phyloP scores from a whole-genome alignment of 179 eudicot genomes.

The Actinidia chinensis region DNA sequence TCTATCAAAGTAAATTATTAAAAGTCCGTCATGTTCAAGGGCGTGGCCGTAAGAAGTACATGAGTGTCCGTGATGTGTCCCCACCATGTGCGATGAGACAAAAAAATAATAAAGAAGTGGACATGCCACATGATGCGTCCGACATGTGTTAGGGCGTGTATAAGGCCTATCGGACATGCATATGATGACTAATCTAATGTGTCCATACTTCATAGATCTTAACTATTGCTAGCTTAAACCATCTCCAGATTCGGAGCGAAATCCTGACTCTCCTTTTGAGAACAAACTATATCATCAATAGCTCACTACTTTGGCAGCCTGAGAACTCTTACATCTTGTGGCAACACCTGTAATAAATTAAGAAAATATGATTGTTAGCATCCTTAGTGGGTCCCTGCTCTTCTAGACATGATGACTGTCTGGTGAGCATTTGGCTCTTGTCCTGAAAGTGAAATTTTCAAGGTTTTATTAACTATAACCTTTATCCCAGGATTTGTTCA shows the following conservation, averaged over 20 bases:
- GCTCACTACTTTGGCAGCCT: slow-evolving; percentile 6
- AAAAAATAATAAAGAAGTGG: too few species aligned
- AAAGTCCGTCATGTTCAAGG: too few species aligned
- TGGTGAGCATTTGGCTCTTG: background rate
- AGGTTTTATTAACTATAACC: background rate
- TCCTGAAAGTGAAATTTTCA: background rate
- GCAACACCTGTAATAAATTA: background rate
- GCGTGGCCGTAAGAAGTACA: too few species aligned
- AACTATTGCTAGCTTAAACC: background rate
- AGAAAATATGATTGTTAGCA: background rate
- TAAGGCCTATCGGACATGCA: too few species aligned
- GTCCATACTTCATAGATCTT: too few species aligned
- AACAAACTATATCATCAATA: background rate
- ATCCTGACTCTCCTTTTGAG: background rate
- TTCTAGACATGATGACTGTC: background rate
- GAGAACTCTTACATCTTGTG: background rate
- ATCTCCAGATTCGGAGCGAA: slow-evolving; percentile 3
- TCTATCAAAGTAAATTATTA: too few species aligned
- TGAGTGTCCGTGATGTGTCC: too few species aligned
- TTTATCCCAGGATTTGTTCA: background rate
- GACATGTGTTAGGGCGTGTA: too few species aligned
- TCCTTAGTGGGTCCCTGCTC: background rate
- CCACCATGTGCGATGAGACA: too few species aligned
- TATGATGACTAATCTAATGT: too few species aligned
- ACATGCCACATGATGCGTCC: too few species aligned